A percentile compares a stretch with the other conserved stretches of the same genome.
Evolutionary conservation across 1,284 basidiomycete species (phyloP).

Genomic region (Apiotrichum montevideense): DNA sequence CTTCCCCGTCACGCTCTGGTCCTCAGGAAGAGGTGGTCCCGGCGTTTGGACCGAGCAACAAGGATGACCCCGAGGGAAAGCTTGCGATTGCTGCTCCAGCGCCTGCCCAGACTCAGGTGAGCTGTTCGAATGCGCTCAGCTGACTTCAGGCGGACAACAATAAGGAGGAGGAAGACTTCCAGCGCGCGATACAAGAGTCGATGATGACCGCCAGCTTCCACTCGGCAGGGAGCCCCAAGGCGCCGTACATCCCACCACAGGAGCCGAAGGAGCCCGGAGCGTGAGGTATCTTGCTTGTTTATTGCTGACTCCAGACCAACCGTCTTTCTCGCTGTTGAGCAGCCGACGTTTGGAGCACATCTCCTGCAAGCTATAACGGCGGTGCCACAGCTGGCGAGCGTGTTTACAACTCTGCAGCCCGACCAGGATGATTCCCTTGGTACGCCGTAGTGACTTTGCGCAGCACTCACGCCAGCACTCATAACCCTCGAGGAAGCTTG

Average conservation of each 20-base stretch:
- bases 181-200: conserved; percentile 40
- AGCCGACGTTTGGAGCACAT: conserved; percentile 27
- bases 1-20: conserved; percentile 20
- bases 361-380: conserved; percentile 36
- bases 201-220: conserved; percentile 44
- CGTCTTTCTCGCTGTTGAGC: conserved; percentile 5
- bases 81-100: conserved; percentile 16
- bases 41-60: conserved; percentile 36
- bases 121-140: not conserved
- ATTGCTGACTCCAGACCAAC: conserved; percentile 8
- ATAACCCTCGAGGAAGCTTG: not conserved
- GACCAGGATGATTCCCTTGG: not conserved
- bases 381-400: conserved; percentile 34
- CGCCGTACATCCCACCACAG: conserved; percentile 15
- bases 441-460: not conserved
- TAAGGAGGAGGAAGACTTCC: conserved; percentile 38
- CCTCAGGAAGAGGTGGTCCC: conserved; percentile 2
- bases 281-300: conserved; percentile 17
- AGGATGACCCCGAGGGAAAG: conserved; percentile 30
- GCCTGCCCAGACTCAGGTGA: too few species aligned
- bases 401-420: not conserved
- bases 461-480: not conserved
- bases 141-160: conserved; percentile 7
- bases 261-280: conserved; percentile 20
- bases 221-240: conserved; percentile 17